phyloP scores from a whole-genome alignment of 192 early-diverging fungal genomes.

The Backusella parvicylindrica region DNA sequence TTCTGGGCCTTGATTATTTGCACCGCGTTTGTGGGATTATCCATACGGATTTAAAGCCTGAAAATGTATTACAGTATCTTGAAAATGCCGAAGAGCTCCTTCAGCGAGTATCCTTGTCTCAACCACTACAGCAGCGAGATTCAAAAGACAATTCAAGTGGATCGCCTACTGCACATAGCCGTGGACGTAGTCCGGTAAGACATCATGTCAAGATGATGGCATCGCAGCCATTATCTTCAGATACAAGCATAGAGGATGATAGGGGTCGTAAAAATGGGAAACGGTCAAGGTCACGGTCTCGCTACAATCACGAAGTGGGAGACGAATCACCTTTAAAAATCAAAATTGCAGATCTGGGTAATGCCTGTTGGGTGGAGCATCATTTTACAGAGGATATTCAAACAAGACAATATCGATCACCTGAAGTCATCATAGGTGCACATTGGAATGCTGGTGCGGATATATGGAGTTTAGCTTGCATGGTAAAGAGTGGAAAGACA shows the following conservation, averaged over 20 bases:
- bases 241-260: conserved; percentile 10
- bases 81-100: conserved; percentile 82
- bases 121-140: conserved; percentile 11
- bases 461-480: conserved; percentile 93
- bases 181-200: conserved; percentile 17
- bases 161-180: not conserved
- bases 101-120: conserved; percentile 20
- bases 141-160: not conserved
- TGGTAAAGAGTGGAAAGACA: conserved; percentile 44
- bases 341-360: conserved; percentile 96
- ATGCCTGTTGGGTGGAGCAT: conserved; percentile 94
- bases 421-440: conserved; percentile 91
- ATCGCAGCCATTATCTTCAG: conserved; percentile 27
- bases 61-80: conserved; percentile 94
- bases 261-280: conserved; percentile 9
- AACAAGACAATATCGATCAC: conserved; percentile 94
- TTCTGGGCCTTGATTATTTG: conserved; percentile 91
- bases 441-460: conserved; percentile 85
- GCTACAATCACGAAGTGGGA: not conserved
- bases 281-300: not conserved
- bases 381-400: conserved; percentile 97
- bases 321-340: conserved; percentile 50
- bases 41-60: conserved; percentile 98
- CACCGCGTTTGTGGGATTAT: conserved; percentile 94
- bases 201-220: conserved; percentile 25